phyloP scores from a whole-genome alignment of 1,284 basidiomycete genomes.

The Abortiporus biennis region DNA sequence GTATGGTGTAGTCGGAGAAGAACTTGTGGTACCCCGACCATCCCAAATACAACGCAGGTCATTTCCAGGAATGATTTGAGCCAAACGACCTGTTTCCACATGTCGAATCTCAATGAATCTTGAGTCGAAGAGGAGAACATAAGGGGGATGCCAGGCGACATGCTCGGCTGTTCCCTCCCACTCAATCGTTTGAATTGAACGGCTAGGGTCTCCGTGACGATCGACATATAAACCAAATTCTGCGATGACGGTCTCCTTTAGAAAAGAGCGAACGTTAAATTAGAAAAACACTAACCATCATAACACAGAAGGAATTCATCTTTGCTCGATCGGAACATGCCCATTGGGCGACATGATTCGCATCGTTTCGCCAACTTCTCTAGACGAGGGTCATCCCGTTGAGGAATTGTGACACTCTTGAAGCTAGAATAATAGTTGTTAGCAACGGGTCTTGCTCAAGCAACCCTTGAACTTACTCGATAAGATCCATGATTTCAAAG shows the following conservation, averaged over 20 bases:
- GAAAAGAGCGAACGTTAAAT: neutral
- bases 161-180: constrained; percentile 92
- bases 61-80: constrained; percentile 82
- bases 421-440: constrained; percentile 41
- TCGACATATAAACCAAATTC: constrained; percentile 91
- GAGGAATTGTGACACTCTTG: constrained; percentile 84
- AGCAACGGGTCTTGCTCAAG: neutral
- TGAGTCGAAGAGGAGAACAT: constrained; percentile 85
- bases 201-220: constrained; percentile 82
- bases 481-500: constrained; percentile 96
- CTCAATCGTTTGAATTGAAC: constrained; percentile 73
- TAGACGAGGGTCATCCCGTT: constrained; percentile 69
- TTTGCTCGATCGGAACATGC: constrained; percentile 87
- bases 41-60: constrained; percentile 89
- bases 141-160: constrained; percentile 85
- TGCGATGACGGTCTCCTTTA: too few species aligned
- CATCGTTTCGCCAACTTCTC: constrained; percentile 75
- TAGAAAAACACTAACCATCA: constrained; percentile 51
- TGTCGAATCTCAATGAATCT: constrained; percentile 94
- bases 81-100: constrained; percentile 76
- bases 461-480: constrained; percentile 53
- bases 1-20: constrained; percentile 30
- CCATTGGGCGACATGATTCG: constrained; percentile 79
- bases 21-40: constrained; percentile 51
- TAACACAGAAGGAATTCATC: constrained; percentile 93